Base-by-base conservation (phyloP, 306 rosid genomes). In the Vigna trinervia region DNA sequence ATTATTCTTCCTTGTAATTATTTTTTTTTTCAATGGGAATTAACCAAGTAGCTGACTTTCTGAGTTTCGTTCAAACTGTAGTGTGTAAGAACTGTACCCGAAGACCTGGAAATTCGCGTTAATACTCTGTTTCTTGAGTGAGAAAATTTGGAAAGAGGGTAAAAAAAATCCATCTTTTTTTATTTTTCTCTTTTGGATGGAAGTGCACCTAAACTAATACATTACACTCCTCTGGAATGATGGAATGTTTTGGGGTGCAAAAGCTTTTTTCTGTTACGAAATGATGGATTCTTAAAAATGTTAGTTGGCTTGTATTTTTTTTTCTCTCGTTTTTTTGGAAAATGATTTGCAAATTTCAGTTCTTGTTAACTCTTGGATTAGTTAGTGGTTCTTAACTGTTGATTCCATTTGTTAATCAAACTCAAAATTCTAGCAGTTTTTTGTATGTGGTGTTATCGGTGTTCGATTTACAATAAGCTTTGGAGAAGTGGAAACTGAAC, bases 391-490 rank as follows among this genome's bases (percentile, higher is more conserved):
- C 69, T 36, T 63, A 36, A 22, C 8, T 34, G 19, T 15, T 36
- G 19, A 36, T 63, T 36, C 23, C 48, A 8, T 36, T 12, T 36
- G 70, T 17, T n/a, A 62, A 28, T 17, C 50, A 17, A 64, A 64
- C 26, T 61, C 23, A 15, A 62, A 59, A n/a, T 47, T 17, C 34
- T 11, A 10, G 4, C 51, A 48, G 14, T 52, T 63, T 48, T 47
- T 58, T 46, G 34, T n/a, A 36, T 64, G 34, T 20, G 23, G 12
- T 23, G 43, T 36, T 50, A 5, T 52, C 38, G 17, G 23, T 59
- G 64, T 20, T 78, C 70, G 71, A 78, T 59, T 70, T 10, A 20
- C 46, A 45, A 69, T 45, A 70, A 36, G 53, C 22, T 15, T 38
- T 4, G 63, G 71, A 20, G 59, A 46, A 28, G 12, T 34, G 54